phyloP scores from a whole-genome alignment of 495 filamentous ascomycete species.

The Acidiella bohemica region DNA sequence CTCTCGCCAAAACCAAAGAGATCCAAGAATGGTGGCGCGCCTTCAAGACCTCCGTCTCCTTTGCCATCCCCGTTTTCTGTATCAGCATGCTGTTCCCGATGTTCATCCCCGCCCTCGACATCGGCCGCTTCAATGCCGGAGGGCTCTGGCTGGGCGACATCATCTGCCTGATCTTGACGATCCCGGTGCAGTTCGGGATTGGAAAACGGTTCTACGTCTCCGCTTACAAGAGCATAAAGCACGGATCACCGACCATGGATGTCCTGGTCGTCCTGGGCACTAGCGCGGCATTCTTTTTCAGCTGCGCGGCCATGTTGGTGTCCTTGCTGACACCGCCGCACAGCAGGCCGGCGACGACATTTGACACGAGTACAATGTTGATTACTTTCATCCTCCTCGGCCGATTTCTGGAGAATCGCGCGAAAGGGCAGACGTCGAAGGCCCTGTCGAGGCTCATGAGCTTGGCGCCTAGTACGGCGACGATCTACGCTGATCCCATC shows the following conservation, averaged over 20 bases:
- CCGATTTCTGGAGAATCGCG: slow-evolving; percentile 83
- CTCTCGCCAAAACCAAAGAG: slow-evolving; percentile 87
- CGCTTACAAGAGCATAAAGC: slow-evolving; percentile 80
- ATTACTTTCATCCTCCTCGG: slow-evolving; percentile 93
- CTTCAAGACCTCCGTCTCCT: slow-evolving; percentile 58
- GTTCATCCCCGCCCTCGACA: slow-evolving; percentile 43
- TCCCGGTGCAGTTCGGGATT: slow-evolving; percentile 93
- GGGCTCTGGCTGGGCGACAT: slow-evolving; percentile 83
- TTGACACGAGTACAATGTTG: slow-evolving; percentile 97
- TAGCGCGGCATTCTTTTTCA: slow-evolving; percentile 97
- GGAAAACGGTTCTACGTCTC: slow-evolving; percentile 84
- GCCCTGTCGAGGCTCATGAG: slow-evolving; percentile 94
- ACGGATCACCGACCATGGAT: slow-evolving; percentile 92
- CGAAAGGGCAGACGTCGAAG: slow-evolving; percentile 93
- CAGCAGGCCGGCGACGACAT: slow-evolving; percentile 68
- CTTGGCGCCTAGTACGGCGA: slow-evolving; percentile 88
- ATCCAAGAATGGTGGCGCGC: slow-evolving; percentile 81
- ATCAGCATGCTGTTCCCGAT: slow-evolving; percentile 75
- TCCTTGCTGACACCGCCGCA: slow-evolving; percentile 59
- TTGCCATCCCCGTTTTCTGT: slow-evolving; percentile 83
- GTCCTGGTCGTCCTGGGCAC: slow-evolving; percentile 90
- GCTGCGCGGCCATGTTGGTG: slow-evolving; percentile 73
- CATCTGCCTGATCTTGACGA: slow-evolving; percentile 65
- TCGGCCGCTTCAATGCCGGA: slow-evolving; percentile 46
- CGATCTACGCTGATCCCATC: slow-evolving; percentile 94